Conservation (phyloP, 805 yeast species). For the Cyberlindnera maclurae region DNA sequence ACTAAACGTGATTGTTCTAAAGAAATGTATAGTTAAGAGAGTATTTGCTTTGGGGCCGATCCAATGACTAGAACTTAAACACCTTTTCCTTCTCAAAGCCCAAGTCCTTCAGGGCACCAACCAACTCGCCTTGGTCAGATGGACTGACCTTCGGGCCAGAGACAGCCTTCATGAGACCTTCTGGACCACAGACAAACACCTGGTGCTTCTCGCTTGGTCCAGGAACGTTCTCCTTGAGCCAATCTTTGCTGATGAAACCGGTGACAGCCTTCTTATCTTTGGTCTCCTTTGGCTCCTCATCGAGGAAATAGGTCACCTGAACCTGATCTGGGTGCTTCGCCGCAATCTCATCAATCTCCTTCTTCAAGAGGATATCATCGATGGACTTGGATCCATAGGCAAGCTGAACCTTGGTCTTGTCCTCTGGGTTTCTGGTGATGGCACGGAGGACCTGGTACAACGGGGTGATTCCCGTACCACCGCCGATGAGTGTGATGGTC, state of each 20-base stretch:
- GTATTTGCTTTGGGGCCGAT: neutral
- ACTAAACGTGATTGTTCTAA: too few relatives aligned
- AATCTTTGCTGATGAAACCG: slow-evolving; percentile 79
- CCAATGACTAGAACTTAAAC: slow-evolving; percentile 70
- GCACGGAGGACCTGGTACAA: slow-evolving; percentile 79
- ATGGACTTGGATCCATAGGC: slow-evolving; percentile 74
- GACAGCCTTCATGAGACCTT: slow-evolving; percentile 78
- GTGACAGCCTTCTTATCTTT: slow-evolving; percentile 38
- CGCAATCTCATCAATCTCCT: slow-evolving; percentile 66
- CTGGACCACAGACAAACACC: slow-evolving; percentile 94
- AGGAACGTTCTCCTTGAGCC: slow-evolving; percentile 53
- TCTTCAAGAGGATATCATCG: slow-evolving; percentile 74
- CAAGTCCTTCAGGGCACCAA: slow-evolving; percentile 81
- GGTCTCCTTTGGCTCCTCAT: slow-evolving; percentile 38
- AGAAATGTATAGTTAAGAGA: too few relatives aligned
- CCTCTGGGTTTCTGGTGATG: slow-evolving; percentile 71
- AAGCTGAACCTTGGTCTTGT: slow-evolving; percentile 82
- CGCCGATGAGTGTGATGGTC: slow-evolving; percentile 79
- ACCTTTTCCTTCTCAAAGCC: slow-evolving; percentile 86
- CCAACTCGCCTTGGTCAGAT: slow-evolving; percentile 88
- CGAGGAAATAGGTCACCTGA: slow-evolving; percentile 72
- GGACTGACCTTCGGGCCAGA: slow-evolving; percentile 85
- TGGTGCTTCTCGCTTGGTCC: slow-evolving; percentile 62
- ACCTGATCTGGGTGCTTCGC: slow-evolving; percentile 70
- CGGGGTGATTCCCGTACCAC: slow-evolving; percentile 97